A percentile compares a stretch with the other conserved stretches of the same genome.
phyloP scores from a whole-genome alignment of 805 yeast genomes.

The Candida awuae region DNA sequence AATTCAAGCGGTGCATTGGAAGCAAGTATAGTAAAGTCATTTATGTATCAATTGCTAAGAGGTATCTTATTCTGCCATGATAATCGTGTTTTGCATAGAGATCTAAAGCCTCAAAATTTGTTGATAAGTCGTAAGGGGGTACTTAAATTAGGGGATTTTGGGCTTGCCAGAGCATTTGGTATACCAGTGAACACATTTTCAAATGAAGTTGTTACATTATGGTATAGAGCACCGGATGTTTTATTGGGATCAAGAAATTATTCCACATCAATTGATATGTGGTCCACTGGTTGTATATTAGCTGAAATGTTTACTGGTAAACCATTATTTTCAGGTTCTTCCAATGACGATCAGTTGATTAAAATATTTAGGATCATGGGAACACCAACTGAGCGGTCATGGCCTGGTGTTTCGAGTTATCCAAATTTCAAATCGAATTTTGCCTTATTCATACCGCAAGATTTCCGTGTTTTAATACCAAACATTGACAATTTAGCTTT shows the following conservation, averaged over 20 bases:
- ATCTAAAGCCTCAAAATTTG: slow-evolving; percentile 90
- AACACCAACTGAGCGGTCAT: slow-evolving; percentile 88
- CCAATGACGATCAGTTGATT: slow-evolving; percentile 90
- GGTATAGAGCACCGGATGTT: slow-evolving; percentile 98
- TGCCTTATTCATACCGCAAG: slow-evolving; percentile 84
- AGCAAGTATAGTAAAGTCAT: slow-evolving; percentile 68
- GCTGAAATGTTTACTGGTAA: slow-evolving; percentile 99
- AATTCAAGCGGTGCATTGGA: slow-evolving; percentile 58
- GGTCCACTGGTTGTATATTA: slow-evolving; percentile 97
- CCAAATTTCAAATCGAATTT: slow-evolving; percentile 84
- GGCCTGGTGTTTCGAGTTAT: slow-evolving; percentile 93
- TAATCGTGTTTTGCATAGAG: slow-evolving; percentile 75
- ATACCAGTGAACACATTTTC: slow-evolving; percentile 96
- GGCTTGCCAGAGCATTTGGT: slow-evolving; percentile 95
- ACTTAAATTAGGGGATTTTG: slow-evolving; percentile 91
- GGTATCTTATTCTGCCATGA: slow-evolving; percentile 88
- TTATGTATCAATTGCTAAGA: slow-evolving; percentile 86
- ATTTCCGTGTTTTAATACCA: slow-evolving; percentile 60
- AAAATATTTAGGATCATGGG: slow-evolving; percentile 92
- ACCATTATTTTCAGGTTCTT: slow-evolving; percentile 92
- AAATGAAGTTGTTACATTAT: slow-evolving; percentile 93
- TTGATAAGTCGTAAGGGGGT: slow-evolving; percentile 86
- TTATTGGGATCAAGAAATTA: slow-evolving; percentile 90
- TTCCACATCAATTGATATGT: slow-evolving; percentile 93
- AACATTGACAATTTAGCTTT: slow-evolving; percentile 63